Percentiles rank a stretch among this genome's conserved stretches.
Evolutionary conservation across 1,139 yeast genomes (phyloP).

Genomic region (Yamadazyma trypodendri): DNA sequence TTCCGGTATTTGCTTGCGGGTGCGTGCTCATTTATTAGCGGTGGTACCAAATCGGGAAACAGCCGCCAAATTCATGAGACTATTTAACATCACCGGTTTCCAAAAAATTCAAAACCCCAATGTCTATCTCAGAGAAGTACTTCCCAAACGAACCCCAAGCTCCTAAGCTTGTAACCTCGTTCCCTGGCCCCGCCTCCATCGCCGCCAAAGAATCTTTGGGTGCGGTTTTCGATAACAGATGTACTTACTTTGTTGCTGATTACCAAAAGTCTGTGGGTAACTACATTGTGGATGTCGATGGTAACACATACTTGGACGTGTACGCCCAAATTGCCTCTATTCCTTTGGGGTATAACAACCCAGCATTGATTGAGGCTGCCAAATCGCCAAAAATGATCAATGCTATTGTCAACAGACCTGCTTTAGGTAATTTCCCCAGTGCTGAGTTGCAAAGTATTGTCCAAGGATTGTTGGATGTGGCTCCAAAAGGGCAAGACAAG

Average conservation of each 20-base stretch:
- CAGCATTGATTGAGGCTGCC: slow-evolving; percentile 61
- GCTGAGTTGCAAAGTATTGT: slow-evolving; percentile 59
- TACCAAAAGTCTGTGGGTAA: slow-evolving; percentile 67
- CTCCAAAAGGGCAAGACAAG: slow-evolving; percentile 68
- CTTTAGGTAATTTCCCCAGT: slow-evolving; percentile 73
- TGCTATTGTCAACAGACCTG: slow-evolving; percentile 72
- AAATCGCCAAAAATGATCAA: slow-evolving; percentile 64
- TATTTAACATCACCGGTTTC: background rate
- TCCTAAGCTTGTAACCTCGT: slow-evolving; percentile 51
- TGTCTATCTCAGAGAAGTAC: slow-evolving; percentile 50
- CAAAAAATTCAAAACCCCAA: slow-evolving; percentile 6
- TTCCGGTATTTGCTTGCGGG: too few species aligned
- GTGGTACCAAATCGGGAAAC: background rate
- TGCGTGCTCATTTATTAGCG: too few species aligned
- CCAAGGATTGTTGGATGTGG: slow-evolving; percentile 55
- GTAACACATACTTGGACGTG: slow-evolving; percentile 60
- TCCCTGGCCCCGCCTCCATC: slow-evolving; percentile 66
- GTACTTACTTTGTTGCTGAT: slow-evolving; percentile 69
- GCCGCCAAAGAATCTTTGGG: slow-evolving; percentile 49
- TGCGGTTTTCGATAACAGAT: slow-evolving; percentile 61
- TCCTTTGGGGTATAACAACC: slow-evolving; percentile 74
- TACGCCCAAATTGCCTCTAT: slow-evolving; percentile 76
- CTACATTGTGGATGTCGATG: slow-evolving; percentile 70
- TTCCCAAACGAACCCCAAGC: slow-evolving; percentile 67
- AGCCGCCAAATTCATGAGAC: background rate